Conservation (phyloP, 2,329 filamentous ascomycete species). For the Aspergillus amoenus region DNA sequence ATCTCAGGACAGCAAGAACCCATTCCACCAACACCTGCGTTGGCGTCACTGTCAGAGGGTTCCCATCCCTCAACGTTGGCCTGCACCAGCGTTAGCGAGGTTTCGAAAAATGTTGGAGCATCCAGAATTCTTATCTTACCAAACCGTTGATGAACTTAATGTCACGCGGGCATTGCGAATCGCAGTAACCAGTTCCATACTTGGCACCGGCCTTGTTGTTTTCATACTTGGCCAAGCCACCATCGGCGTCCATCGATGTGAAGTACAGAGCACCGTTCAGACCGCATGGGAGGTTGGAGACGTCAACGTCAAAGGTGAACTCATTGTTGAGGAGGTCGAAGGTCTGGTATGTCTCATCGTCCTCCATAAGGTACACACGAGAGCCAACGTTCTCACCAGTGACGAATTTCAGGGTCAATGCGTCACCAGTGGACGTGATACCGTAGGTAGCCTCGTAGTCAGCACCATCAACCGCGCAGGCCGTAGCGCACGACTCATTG, state of each 20-base stretch:
- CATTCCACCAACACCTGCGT: conserved; percentile 52
- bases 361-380: conserved; percentile 62
- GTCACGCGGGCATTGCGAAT: conserved; percentile 56
- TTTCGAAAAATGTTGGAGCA: not conserved
- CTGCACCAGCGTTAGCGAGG: conserved; percentile 19
- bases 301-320: conserved; percentile 71
- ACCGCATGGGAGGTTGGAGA: conserved; percentile 66
- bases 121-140: conserved; percentile 10
- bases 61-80: conserved; percentile 56
- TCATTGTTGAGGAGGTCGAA: conserved; percentile 66
- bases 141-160: conserved; percentile 45
- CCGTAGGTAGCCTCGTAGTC: conserved; percentile 55
- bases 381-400: conserved; percentile 47
- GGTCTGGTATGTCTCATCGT: conserved; percentile 61
- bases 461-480: conserved; percentile 58
- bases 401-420: conserved; percentile 50
- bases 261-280: conserved; percentile 71
- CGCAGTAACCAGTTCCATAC: conserved; percentile 65
- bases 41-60: conserved; percentile 53
- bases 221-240: conserved; percentile 53
- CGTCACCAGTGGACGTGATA: conserved; percentile 50
- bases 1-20: conserved; percentile 67
- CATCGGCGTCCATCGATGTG: conserved; percentile 59
- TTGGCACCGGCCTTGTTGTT: conserved; percentile 57
- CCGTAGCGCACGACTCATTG: conserved; percentile 51